Conservation (phyloP, 306 rosid species). For the Lablab purpureus region DNA sequence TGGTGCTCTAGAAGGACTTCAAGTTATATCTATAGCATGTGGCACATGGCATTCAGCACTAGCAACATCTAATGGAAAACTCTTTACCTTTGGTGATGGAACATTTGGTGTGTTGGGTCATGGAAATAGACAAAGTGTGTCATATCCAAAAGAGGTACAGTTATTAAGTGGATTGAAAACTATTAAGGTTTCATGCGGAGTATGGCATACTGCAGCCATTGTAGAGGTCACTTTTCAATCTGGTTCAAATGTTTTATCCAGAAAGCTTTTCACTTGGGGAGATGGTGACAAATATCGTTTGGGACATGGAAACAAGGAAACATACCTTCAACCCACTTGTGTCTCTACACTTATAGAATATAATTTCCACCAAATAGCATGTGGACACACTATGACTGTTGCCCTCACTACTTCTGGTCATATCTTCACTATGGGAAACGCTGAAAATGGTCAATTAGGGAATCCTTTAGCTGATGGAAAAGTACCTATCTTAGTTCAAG, state of each 20-base stretch:
- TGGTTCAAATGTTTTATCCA: conserved; percentile 67
- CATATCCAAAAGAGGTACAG: conserved; percentile 88
- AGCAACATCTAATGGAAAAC: conserved; percentile 85
- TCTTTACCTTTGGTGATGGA: conserved; percentile 98
- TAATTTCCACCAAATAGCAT: conserved; percentile 85
- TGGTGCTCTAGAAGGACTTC: conserved; percentile 91
- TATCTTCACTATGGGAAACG: conserved; percentile 82
- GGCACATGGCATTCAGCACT: conserved; percentile 99
- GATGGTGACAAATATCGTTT: conserved; percentile 91
- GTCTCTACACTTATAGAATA: conserved; percentile 87
- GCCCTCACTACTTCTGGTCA: conserved; percentile 95
- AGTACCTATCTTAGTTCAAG: conserved; percentile 82
- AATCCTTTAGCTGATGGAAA: conserved; percentile 77
- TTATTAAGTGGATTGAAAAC: conserved; percentile 83
- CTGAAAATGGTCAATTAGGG: conserved; percentile 83
- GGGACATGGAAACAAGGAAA: conserved; percentile 90
- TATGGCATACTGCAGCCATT: conserved; percentile 98
- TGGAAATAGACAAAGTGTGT: conserved; percentile 75
- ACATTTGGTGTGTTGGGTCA: conserved; percentile 95
- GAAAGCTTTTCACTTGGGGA: conserved; percentile 95
- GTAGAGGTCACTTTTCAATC: conserved; percentile 84
- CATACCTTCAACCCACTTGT: conserved; percentile 87
- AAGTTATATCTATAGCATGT: conserved; percentile 87
- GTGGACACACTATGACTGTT: conserved; percentile 88
- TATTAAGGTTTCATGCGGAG: conserved; percentile 88